Conservation (phyloP, 208 protist genomes). For the Sergeia podlipaevii region DNA sequence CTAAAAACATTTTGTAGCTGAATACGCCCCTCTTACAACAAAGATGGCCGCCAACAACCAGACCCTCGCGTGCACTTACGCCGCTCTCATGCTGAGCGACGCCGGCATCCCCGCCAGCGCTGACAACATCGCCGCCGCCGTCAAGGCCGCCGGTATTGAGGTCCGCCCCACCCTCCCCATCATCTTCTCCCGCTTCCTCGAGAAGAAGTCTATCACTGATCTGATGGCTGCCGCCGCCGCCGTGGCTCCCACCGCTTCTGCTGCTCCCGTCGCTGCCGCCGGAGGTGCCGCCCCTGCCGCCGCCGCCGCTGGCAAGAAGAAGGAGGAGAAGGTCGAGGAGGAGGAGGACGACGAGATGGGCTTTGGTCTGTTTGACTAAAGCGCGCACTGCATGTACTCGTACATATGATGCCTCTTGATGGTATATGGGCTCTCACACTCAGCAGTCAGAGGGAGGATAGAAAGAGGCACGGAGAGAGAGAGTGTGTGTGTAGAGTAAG, state of each 20-base stretch:
- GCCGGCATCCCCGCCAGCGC: constrained; percentile 64
- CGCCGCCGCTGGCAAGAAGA: constrained; percentile 13
- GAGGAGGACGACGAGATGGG: constrained; percentile 81
- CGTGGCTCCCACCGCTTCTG: constrained; percentile 36
- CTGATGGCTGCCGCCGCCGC: constrained; percentile 57
- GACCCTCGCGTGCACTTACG: constrained; percentile 85
- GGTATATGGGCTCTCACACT: background rate
- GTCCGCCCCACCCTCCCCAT: constrained; percentile 76
- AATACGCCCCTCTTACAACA: background rate
- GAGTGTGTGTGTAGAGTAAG: background rate
- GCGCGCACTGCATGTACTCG: background rate
- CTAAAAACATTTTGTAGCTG: background rate
- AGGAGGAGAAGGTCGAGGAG: constrained; percentile 29
- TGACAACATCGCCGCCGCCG: constrained; percentile 64
- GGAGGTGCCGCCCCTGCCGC: constrained; percentile 18
- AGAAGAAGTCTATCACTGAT: constrained; percentile 72
- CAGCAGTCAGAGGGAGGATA: background rate
- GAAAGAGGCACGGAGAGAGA: background rate
- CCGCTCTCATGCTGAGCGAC: constrained; percentile 72
- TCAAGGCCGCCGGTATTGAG: constrained; percentile 62
- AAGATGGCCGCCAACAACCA: too few relatives aligned
- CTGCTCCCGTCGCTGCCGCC: constrained; percentile 25
- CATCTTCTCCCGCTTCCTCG: constrained; percentile 77
- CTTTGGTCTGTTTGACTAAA: constrained; percentile 74
- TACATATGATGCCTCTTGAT: too few relatives aligned